Percentiles rank a stretch among this genome's conserved stretches.
phyloP scores from a whole-genome alignment of 75 land plant species.

The Cunninghamia lanceolata region DNA sequence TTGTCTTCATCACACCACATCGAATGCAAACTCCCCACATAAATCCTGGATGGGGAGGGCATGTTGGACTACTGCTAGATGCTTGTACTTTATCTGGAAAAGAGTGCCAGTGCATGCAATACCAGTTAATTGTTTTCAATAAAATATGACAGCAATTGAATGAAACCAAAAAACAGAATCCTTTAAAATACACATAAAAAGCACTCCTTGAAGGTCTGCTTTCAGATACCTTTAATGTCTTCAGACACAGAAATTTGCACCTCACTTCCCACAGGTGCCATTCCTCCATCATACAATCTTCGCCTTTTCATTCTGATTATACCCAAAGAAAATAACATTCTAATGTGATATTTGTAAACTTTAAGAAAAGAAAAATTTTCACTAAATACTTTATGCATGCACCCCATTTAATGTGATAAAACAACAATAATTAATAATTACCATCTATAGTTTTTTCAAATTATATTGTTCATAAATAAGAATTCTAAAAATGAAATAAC shows the following conservation, averaged over 20 bases:
- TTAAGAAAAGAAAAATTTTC: background rate
- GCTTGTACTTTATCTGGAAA: constrained; percentile 1
- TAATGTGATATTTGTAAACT: background rate
- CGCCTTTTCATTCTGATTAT: constrained; percentile 19
- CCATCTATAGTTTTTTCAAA: background rate
- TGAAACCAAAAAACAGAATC: background rate
- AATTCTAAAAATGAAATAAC: background rate
- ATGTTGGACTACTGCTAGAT: constrained; percentile 13
- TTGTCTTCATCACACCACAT: constrained; percentile 57
- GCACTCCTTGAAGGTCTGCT: background rate
- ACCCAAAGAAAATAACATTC: background rate
- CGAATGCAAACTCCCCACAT: constrained; percentile 60
- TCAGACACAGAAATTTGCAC: background rate
- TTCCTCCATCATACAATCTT: constrained; percentile 10
- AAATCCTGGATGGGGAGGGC: constrained; percentile 80
- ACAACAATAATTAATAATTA: background rate
- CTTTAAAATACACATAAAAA: background rate
- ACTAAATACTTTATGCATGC: background rate
- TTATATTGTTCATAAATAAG: background rate
- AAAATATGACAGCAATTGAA: background rate
- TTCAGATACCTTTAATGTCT: background rate
- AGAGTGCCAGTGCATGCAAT: background rate
- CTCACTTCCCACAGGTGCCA: background rate
- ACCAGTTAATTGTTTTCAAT: background rate
- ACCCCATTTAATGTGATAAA: background rate